Evolutionary conservation across 345 rosid genomes (phyloP).

Genomic region (Hibiscus trionum): DNA sequence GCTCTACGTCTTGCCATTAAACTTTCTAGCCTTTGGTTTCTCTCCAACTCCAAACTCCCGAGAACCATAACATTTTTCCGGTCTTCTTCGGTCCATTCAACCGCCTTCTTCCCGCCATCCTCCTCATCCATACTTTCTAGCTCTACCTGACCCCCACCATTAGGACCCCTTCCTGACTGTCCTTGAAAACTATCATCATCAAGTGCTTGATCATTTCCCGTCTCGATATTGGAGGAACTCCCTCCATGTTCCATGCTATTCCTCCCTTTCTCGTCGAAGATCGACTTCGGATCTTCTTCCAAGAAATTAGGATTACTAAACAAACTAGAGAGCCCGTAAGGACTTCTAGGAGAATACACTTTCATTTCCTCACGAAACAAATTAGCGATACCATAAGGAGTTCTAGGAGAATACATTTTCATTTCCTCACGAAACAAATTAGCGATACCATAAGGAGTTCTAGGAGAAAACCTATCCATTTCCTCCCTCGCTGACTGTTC

Average conservation of each 20-base stretch:
- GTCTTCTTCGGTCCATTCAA: conserved; percentile 78
- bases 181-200: conserved; percentile 1
- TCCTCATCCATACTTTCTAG: conserved; percentile 21
- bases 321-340: neutral
- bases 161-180: conserved; percentile 14
- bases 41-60: conserved; percentile 72
- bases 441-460: neutral
- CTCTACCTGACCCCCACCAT: conserved; percentile 26
- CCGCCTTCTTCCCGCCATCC: conserved; percentile 30
- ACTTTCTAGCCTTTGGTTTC: conserved; percentile 74
- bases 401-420: neutral
- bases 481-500: neutral
- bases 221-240: conserved; percentile 10
- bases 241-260: neutral
- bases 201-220: conserved; percentile 9
- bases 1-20: conserved; percentile 61
- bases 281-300: conserved; percentile 1
- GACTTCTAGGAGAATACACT: conserved; percentile 1
- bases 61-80: conserved; percentile 82
- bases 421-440: no score
- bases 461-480: no score
- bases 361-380: no score
- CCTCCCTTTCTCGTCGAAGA: neutral
- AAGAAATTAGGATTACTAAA: conserved; percentile 8
- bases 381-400: neutral